These are phyloP conservation scores for Linderina pennispora DNA, from an alignment of 192 early-diverging fungal species.

Conservation along the genomic window DNA sequence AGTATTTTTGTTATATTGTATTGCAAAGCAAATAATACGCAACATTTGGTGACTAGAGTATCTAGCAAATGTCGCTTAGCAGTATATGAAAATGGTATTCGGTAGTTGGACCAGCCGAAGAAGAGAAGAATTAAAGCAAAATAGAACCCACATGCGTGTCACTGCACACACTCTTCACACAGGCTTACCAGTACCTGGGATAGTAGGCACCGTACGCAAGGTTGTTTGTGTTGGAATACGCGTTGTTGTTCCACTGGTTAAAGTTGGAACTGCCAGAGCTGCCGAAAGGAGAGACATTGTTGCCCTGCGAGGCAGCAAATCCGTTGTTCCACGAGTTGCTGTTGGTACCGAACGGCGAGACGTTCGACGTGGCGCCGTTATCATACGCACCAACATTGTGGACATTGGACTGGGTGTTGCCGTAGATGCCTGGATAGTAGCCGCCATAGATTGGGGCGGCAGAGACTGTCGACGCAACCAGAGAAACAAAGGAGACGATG, in stretches of 20 bases:
- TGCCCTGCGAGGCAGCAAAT: constrained; percentile 11
- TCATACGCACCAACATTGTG: constrained; percentile 32
- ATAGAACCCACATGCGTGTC: too few species aligned
- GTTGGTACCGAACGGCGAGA: constrained; percentile 14
- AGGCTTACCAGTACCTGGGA: constrained; percentile 12
- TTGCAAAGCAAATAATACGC: too few species aligned
- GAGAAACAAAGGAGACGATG: not conserved
- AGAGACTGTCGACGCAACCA: constrained; percentile 1
- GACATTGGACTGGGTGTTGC: constrained; percentile 6
- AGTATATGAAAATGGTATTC: too few species aligned
- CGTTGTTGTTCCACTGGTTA: constrained; percentile 32
- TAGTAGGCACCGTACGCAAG: constrained; percentile 1
- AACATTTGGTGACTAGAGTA: too few species aligned
- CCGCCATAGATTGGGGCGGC: constrained; percentile 20
- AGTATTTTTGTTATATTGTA: too few species aligned
- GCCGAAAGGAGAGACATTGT: constrained; percentile 10
- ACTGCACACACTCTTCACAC: too few species aligned
- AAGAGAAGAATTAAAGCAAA: too few species aligned
- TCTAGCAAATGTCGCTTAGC: too few species aligned
- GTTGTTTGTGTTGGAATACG: constrained; percentile 20
- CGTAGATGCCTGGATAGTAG: constrained; percentile 13
- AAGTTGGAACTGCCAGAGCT: constrained; percentile 12
- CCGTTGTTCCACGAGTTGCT: constrained; percentile 29
- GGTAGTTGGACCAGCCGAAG: too few species aligned
- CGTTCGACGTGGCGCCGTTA: constrained; percentile 7